phyloP scores from a whole-genome alignment of 352 stramenopile species.

The Phytophthora fragariaefolia region DNA sequence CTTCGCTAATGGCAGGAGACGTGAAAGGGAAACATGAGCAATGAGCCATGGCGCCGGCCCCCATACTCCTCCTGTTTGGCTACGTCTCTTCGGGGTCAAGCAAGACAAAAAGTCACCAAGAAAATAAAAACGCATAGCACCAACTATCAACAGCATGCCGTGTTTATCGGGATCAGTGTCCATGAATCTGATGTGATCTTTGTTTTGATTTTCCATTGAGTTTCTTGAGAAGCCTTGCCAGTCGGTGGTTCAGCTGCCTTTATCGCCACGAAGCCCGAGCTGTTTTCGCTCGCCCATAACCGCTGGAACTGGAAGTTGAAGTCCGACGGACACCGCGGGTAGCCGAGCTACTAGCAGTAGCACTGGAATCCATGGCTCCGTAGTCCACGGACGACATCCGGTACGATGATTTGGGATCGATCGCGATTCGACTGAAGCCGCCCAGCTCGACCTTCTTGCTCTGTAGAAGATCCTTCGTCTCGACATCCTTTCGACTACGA shows the following conservation, averaged over 20 bases:
- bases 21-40: conserved; percentile 16
- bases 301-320: conserved; percentile 14
- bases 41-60: conserved; percentile 2
- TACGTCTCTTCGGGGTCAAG: conserved; percentile 16
- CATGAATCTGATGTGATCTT: conserved; percentile 2
- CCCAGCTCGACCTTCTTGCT: conserved; percentile 49
- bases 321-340: conserved; percentile 26
- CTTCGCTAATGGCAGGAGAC: background rate
- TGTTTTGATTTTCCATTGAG: conserved; percentile 25
- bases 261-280: conserved; percentile 65
- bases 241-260: background rate
- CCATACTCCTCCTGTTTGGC: conserved; percentile 11
- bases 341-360: conserved; percentile 1
- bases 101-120: background rate
- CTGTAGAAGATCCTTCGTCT: conserved; percentile 50
- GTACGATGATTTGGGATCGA: conserved; percentile 34
- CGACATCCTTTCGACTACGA: conserved; percentile 47
- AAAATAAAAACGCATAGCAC: conserved; percentile 8
- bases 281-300: conserved; percentile 37
- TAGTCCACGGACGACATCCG: conserved; percentile 47
- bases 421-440: conserved; percentile 28
- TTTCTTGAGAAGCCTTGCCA: conserved; percentile 16
- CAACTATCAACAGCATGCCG: conserved; percentile 17
- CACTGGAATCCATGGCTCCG: conserved; percentile 11
- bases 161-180: conserved; percentile 7